Percentiles rank a stretch among this genome's conserved stretches.
phyloP scores from a whole-genome alignment of 129 eudicot genomes.

The Ambrosia artemisiifolia region DNA sequence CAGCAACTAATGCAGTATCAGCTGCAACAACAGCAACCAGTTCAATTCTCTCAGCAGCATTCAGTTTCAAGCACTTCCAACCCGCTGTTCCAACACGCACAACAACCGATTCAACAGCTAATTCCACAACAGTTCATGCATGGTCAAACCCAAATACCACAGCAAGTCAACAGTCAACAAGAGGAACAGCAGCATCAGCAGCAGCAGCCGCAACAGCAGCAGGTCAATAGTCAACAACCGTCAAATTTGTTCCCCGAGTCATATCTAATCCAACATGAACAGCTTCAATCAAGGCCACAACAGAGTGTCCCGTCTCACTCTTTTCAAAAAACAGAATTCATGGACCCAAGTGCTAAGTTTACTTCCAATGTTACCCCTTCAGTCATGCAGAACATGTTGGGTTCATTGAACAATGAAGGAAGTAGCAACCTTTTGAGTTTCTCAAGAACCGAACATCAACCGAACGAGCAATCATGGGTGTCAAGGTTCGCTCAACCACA shows the following conservation, averaged over 20 bases:
- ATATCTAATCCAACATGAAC: slow-evolving; percentile 48
- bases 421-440: slow-evolving; percentile 61
- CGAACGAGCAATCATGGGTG: slow-evolving; percentile 74
- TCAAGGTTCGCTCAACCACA: slow-evolving; percentile 57
- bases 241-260: slow-evolving; percentile 49
- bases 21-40: slow-evolving; percentile 54
- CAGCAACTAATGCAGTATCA: slow-evolving; percentile 80
- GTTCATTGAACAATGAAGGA: slow-evolving; percentile 59
- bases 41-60: slow-evolving; percentile 60
- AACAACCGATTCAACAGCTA: slow-evolving; percentile 52
- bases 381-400: slow-evolving; percentile 65
- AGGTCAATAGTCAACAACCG: slow-evolving; percentile 32
- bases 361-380: slow-evolving; percentile 49
- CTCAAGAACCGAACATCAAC: slow-evolving; percentile 51
- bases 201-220: background rate
- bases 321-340: slow-evolving; percentile 50
- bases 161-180: slow-evolving; percentile 48
- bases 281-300: slow-evolving; percentile 64
- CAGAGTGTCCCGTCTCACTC: slow-evolving; percentile 47
- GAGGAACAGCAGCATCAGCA: slow-evolving; percentile 53
- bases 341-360: slow-evolving; percentile 45
- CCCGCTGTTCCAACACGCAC: slow-evolving; percentile 59
- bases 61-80: slow-evolving; percentile 44
- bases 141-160: slow-evolving; percentile 64
- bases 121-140: slow-evolving; percentile 56